Evolutionary conservation across 768 basidiomycete species (phyloP).

Genomic region (Imleria badia): DNA sequence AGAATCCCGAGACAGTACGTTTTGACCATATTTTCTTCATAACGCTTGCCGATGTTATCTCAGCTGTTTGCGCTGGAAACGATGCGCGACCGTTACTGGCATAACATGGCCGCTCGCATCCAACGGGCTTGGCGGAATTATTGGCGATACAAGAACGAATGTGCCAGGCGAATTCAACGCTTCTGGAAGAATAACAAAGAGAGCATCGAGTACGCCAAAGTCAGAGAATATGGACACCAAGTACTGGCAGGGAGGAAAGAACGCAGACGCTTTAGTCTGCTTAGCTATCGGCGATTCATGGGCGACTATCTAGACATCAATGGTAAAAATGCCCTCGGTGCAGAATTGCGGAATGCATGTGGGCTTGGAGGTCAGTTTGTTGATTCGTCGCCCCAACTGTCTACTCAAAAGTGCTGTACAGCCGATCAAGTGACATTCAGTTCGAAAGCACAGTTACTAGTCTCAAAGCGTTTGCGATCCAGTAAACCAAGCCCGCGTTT

Average conservation of each 20-base stretch:
- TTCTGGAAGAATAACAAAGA: slow-evolving; percentile 99
- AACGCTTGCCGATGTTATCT: background rate
- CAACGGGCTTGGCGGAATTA: slow-evolving; percentile 97
- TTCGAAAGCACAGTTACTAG: slow-evolving; percentile 73
- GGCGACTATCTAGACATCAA: slow-evolving; percentile 96
- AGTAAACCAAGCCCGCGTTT: slow-evolving; percentile 92
- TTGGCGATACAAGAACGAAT: slow-evolving; percentile 93
- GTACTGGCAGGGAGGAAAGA: slow-evolving; percentile 91
- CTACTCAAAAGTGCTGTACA: slow-evolving; percentile 21
- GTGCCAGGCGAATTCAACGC: slow-evolving; percentile 90
- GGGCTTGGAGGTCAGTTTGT: slow-evolving; percentile 64
- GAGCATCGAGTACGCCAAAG: slow-evolving; percentile 80
- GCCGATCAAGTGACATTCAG: slow-evolving; percentile 86
- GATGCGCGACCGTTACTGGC: slow-evolving; percentile 99
- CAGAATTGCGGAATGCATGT: slow-evolving; percentile 70
- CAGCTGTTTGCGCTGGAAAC: slow-evolving; percentile 97
- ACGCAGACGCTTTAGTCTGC: slow-evolving; percentile 85
- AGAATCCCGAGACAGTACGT: slow-evolving; percentile 94
- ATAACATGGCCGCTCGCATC: slow-evolving; percentile 97
- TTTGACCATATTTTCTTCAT: background rate
- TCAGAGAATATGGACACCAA: slow-evolving; percentile 94
- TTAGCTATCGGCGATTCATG: slow-evolving; percentile 92
- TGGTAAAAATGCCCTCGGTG: slow-evolving; percentile 73
- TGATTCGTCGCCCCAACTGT: background rate
- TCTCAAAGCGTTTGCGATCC: slow-evolving; percentile 86